These are phyloP conservation scores for Leccinum truebloodii DNA, from an alignment of 768 basidiomycete genomes.

Conservation along the genomic window DNA sequence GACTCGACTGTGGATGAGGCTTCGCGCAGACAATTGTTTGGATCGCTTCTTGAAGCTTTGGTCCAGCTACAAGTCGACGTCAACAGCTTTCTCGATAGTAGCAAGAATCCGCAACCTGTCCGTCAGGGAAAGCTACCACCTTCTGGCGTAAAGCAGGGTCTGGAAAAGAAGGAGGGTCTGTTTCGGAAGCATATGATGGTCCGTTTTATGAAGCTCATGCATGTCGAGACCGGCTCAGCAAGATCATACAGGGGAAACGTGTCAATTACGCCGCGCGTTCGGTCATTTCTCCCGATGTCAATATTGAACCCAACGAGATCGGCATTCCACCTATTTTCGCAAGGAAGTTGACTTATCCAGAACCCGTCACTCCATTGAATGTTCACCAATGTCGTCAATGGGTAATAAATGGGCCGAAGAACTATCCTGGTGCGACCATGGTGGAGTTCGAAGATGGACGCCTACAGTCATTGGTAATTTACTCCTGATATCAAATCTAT, in stretches of 20 bases:
- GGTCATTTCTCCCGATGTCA: slow-evolving; percentile 99
- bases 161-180: slow-evolving; percentile 98
- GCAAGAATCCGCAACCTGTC: slow-evolving; percentile 87
- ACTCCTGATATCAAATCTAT: not conserved
- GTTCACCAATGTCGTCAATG: slow-evolving; percentile 84
- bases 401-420: slow-evolving; percentile 87
- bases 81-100: slow-evolving; percentile 96
- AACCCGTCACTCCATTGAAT: slow-evolving; percentile 92
- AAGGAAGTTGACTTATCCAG: slow-evolving; percentile 93
- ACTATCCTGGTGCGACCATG: slow-evolving; percentile 90
- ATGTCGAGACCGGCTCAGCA: slow-evolving; percentile 1
- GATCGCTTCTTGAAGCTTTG: slow-evolving; percentile 72
- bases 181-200: slow-evolving; percentile 99
- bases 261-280: slow-evolving; percentile 99
- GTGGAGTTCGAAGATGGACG: slow-evolving; percentile 96
- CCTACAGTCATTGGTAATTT: slow-evolving; percentile 72
- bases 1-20: slow-evolving; percentile 50
- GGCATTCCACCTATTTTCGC: slow-evolving; percentile 98
- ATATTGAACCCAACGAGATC: slow-evolving; percentile 98
- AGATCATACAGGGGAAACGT: slow-evolving; percentile 79
- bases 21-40: slow-evolving; percentile 57
- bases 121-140: slow-evolving; percentile 90
- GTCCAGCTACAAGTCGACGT: slow-evolving; percentile 93
- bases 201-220: slow-evolving; percentile 22
- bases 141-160: slow-evolving; percentile 89